Evolutionary conservation across 83 land plant species (phyloP), one percentile per base, ranked within the genome.

Genomic region (Larix sibirica): DNA sequence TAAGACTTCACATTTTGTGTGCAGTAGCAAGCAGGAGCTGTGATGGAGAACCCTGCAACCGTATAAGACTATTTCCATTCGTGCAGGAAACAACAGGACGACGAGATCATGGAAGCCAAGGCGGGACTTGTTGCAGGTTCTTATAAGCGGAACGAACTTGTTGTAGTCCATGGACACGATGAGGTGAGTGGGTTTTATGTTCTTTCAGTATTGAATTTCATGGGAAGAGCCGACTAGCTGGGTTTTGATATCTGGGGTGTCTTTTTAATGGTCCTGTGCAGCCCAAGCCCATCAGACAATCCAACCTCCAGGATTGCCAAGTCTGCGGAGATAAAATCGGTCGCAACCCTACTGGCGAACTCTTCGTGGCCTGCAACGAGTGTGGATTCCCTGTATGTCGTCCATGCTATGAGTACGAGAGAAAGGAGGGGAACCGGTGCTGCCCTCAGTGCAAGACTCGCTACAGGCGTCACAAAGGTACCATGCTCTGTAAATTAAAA

Each of bases 401-500:
- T 31, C 93, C 93, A 24, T 93, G 95, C 58, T 93, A 93, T 70
- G 95, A 93, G 79, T 93, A 93, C 47, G 95, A 93, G 77, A 84
- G 95, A 66, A 84, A 85, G 13, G 93, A 93, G 6, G 95, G 95
- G 3, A 82, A 44, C 77, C 86, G 85, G 80, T 64, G 86, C 60
- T 94, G 96, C 61, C 96, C 96, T 54, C 88, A 90, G 47, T 94
- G 96, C 86, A 87, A 94, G 74, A 83, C 90, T 66, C 90, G 95
- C 50, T 94, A 94, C 79, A 92, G 92, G 88, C 94, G 93, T 12
- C 96, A 90, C 80, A 94, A 82, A 87, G 94, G 95, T 93, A 80
- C 14, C 7, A 13, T 47, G 13, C 1, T 12, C 1, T 12, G n/a
- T 66, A 17, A 17, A 26, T 33, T 33, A 33, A n/a, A 14, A 33